Evolutionary conservation across 805 yeast genomes (phyloP).

Genomic region (Candida boidinii): DNA sequence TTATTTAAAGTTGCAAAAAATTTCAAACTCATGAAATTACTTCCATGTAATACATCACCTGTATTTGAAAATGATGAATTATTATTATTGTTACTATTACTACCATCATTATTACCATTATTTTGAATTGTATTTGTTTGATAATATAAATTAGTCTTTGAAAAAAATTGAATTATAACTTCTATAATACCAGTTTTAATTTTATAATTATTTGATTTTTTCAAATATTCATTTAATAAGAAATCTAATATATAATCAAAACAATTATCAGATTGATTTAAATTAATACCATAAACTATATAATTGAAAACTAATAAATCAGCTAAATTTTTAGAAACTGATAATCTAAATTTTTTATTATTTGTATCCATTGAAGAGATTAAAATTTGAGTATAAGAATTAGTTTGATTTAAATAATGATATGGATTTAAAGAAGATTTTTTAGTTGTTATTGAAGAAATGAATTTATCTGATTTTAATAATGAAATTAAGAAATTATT

Average conservation of each 20-base stretch:
- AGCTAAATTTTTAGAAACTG: constrained; percentile 21
- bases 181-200: constrained; percentile 20
- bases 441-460: constrained; percentile 14
- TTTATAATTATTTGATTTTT: constrained; percentile 7
- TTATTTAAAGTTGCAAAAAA: constrained; percentile 19
- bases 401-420: constrained; percentile 15
- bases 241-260: constrained; percentile 16
- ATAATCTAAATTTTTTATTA: constrained; percentile 19
- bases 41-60: too few species aligned
- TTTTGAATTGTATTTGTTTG: constrained; percentile 19
- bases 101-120: constrained; percentile 12
- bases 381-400: constrained; percentile 10
- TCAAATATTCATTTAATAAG: constrained; percentile 14
- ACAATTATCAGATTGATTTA: constrained; percentile 15
- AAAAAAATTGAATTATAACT: constrained; percentile 20
- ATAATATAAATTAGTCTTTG: constrained; percentile 22
- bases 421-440: constrained; percentile 13
- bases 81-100: too few species aligned
- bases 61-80: too few species aligned
- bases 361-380: constrained; percentile 19
- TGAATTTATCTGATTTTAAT: constrained; percentile 23
- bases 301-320: constrained; percentile 24
- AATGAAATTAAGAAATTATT: constrained; percentile 19
- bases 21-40: constrained; percentile 23
- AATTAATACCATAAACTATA: constrained; percentile 20